Evolutionary conservation across 139 green algal genomes (phyloP).

Genomic region (Haematococcus lacustris): DNA sequence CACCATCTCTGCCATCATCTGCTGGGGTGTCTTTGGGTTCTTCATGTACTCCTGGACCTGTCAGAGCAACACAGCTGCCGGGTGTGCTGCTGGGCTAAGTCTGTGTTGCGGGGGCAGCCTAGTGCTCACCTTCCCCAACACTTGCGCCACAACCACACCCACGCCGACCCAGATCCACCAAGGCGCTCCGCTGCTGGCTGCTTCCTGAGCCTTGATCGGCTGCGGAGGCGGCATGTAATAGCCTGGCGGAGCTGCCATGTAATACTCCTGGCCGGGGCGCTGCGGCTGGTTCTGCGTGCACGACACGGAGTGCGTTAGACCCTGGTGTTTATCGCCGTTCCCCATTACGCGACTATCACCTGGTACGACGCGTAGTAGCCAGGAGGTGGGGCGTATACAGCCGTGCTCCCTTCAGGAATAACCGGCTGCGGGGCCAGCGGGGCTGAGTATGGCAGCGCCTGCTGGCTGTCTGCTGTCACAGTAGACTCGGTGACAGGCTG

Average conservation of each 20-base stretch:
- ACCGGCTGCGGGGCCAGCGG: too few species aligned
- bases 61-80: background rate
- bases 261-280: constrained; percentile 23
- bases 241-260: constrained; percentile 16
- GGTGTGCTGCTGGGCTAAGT: background rate
- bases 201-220: constrained; percentile 21
- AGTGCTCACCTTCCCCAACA: constrained; percentile 14
- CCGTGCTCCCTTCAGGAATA: too few species aligned
- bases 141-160: constrained; percentile 28
- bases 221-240: constrained; percentile 15
- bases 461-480: too few species aligned
- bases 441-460: too few species aligned
- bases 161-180: constrained; percentile 45
- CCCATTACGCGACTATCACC: too few species aligned
- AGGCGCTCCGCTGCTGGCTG: constrained; percentile 12
- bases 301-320: background rate
- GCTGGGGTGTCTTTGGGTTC: constrained; percentile 51
- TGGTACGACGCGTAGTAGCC: too few species aligned
- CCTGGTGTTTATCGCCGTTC: too few species aligned
- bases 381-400: too few species aligned
- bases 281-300: background rate
- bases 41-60: constrained; percentile 52
- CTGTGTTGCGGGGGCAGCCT: background rate
- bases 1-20: constrained; percentile 56
- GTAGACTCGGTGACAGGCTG: too few species aligned